Evolutionary conservation across 495 filamentous ascomycete genomes (phyloP).

Genomic region (Penicillium ochrochloron): DNA sequence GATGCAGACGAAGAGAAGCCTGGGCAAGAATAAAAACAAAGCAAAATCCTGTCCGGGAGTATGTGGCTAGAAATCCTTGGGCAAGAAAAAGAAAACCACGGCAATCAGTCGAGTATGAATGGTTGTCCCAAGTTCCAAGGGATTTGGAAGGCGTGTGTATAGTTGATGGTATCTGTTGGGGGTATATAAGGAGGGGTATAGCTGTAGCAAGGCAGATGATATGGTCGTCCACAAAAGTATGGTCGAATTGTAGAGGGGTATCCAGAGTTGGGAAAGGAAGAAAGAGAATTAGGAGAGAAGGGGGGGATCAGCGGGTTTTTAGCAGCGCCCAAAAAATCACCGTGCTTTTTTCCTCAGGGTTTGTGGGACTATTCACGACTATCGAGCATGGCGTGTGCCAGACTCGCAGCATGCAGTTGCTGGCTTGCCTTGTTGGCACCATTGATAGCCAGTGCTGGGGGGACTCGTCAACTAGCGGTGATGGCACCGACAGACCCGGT

Average conservation of each 20-base stretch:
- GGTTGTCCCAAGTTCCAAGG: slow-evolving; percentile 44
- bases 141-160: slow-evolving; percentile 20
- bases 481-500: slow-evolving; percentile 29
- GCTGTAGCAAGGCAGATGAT: slow-evolving; percentile 5
- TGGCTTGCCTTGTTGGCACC: slow-evolving; percentile 36
- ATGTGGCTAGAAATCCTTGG: slow-evolving; percentile 33
- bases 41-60: slow-evolving; percentile 47
- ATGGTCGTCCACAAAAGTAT: slow-evolving; percentile 9
- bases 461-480: slow-evolving; percentile 33
- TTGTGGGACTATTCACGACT: slow-evolving; percentile 9
- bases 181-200: slow-evolving; percentile 17
- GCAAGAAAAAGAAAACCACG: slow-evolving; percentile 34
- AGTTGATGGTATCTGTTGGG: slow-evolving; percentile 13
- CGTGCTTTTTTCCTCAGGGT: slow-evolving; percentile 8
- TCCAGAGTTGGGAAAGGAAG: slow-evolving; percentile 31
- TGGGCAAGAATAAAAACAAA: slow-evolving; percentile 37
- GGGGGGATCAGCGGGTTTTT: slow-evolving; percentile 40
- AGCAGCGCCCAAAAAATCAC: slow-evolving; percentile 16
- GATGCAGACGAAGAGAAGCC: slow-evolving; percentile 42
- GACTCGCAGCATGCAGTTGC: slow-evolving; percentile 37
- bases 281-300: slow-evolving; percentile 23
- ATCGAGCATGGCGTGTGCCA: slow-evolving; percentile 42
- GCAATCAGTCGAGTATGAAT: slow-evolving; percentile 19
- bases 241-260: slow-evolving; percentile 21
- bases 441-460: slow-evolving; percentile 26